These are phyloP conservation scores for Dothistroma septosporum DNA, from an alignment of 2,329 filamentous ascomycete genomes.

Conservation along the genomic window DNA sequence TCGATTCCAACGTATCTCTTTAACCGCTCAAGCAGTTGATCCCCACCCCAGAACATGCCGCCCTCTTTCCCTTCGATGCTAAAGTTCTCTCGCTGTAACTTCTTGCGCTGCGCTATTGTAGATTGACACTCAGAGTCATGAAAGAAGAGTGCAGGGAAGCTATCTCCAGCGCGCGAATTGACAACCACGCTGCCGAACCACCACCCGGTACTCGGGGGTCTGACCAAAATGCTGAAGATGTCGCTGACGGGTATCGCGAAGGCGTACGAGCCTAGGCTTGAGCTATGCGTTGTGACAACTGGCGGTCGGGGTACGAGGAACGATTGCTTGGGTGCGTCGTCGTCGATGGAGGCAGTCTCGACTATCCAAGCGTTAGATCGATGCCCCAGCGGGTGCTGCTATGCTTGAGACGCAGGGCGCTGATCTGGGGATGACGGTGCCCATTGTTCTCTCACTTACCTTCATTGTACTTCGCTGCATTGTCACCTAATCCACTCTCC, in stretches of 20 bases:
- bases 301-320: conserved; percentile 90
- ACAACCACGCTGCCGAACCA: conserved; percentile 97
- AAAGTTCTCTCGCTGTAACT: conserved; percentile 74
- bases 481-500: conserved; percentile 80
- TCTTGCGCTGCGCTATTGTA: conserved; percentile 91
- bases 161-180: conserved; percentile 85
- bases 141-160: conserved; percentile 93
- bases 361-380: conserved; percentile 44
- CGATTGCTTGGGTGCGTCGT: conserved; percentile 76
- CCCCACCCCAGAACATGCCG: conserved; percentile 94
- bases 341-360: conserved; percentile 76
- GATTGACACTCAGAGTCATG: conserved; percentile 96
- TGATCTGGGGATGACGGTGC: too few relatives aligned
- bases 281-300: conserved; percentile 70
- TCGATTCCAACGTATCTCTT: conserved; percentile 79
- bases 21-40: conserved; percentile 89
- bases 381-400: too few relatives aligned
- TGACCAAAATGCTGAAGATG: conserved; percentile 83
- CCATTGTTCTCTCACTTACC: too few relatives aligned
- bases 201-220: conserved; percentile 92
- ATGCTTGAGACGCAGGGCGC: too few relatives aligned
- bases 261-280: conserved; percentile 72
- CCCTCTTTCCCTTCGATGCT: conserved; percentile 58
- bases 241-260: conserved; percentile 88
- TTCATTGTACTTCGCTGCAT: conserved; percentile 80